Evolutionary conservation across 2,329 filamentous ascomycete species (phyloP), one percentile per base, ranked within the genome.

Genomic region (Colletotrichum godetiae): DNA sequence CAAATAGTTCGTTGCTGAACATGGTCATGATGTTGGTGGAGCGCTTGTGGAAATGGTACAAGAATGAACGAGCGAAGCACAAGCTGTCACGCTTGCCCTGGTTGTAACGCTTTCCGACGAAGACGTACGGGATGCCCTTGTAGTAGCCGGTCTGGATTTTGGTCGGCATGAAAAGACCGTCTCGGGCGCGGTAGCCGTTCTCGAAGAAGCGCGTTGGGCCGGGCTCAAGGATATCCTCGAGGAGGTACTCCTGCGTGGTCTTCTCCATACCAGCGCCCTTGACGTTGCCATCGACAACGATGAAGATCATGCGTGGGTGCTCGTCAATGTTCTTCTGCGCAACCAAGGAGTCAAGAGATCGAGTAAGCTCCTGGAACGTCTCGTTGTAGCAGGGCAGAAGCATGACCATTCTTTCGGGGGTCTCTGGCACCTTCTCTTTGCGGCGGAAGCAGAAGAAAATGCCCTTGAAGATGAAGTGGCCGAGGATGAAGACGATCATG

Each of bases 341-440:
- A 5, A 86, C 80, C 4, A 88, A 77, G 3, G 86, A 88, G 69
- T 87, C 84, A 0, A 88, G 81, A 0, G 86, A 87, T 2, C 81
- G 80, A 4, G 78, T 81, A 29, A 86, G 77, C 73, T 88, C 86
- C 5, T 86, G 79, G 7, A 79, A 76, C 0, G 84, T 86, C 75
- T 88, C 86, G 75, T 87, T 88, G 78, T 88, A 88, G 77, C 86
- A 88, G 1, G 86, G 86, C 5, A 88, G 79, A 37, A 87, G 77
- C 35, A 86, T 75, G 2, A 87, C 84, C 79, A 87, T 81, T 61
- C 81, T 81, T 75, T 88, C 86, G 0, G 84, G 84, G 0, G 52
- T 75, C 37, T 76, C 74, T 2, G 80, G 80, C 3, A 79, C 56
- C 5, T 78, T 75, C 15, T 82, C 81, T 64, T 82, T 81, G 15